Evolutionary conservation across 345 rosid species (phyloP), one percentile per base, ranked within the genome.

Genomic region (Pugionium cornutum): DNA sequence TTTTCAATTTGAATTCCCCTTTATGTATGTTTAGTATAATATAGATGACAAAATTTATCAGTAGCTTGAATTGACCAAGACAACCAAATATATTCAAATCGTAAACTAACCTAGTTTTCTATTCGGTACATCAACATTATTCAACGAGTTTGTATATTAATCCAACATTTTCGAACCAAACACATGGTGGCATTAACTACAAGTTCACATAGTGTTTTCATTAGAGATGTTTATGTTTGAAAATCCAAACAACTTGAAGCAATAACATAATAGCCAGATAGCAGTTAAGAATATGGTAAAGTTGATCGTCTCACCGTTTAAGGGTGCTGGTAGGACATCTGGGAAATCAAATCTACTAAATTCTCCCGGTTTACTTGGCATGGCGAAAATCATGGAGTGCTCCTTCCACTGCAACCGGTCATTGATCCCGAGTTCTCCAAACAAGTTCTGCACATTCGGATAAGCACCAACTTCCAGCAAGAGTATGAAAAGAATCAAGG

Each of bases 331-430:
- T 27, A 89, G 78, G 76, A 64, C 85, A 68, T 92, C 97, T 56
- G 85, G 83, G 76, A 92, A 92, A 79, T 92, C 98, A 84, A 92
- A 92, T 76, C 90, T 82, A 76, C 94, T 92, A 68, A 88, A 92
- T 66, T 92, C 97, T 58, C 97, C 96, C 26, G 97, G 97, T 76
- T 86, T 88, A 77, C 84, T 87, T 71, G 97, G 97, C 94, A 92
- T 89, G 34, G 98, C 97, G 69, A 92, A 92, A 53, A 92, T 92
- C 98, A 92, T 92, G 58, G 96, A 92, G 63, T 92, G 98, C 69
- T 92, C 97, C 76, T 92, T 89, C 98, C 97, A 89, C 68, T 92
- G 96, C 80, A 92, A 75, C 69, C 94, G 83, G 62, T 92, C 97
- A 48, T 83, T 75, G 51, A 92, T 89, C 51, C 92, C 96, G 66